These are phyloP conservation scores for Plectosphaerella sp. DNA, from an alignment of 2,329 filamentous ascomycete genomes.

Conservation along the genomic window DNA sequence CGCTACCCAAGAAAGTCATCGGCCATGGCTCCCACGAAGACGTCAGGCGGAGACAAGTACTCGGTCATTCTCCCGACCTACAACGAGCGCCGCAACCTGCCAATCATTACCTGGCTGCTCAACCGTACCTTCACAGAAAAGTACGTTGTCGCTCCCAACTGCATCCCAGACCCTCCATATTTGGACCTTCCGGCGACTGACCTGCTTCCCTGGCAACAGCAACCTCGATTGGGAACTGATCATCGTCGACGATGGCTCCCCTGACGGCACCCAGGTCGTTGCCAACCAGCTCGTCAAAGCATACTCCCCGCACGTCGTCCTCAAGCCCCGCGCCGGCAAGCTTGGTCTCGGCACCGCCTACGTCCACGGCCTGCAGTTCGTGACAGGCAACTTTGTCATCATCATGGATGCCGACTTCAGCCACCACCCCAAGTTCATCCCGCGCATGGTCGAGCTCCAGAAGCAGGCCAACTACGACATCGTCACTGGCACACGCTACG, in stretches of 20 bases:
- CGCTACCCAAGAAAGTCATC: neutral
- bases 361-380: constrained; percentile 88
- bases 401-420: constrained; percentile 99
- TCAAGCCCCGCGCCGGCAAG: constrained; percentile 89
- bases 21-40: constrained; percentile 43
- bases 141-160: constrained; percentile 44
- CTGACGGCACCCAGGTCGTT: constrained; percentile 89
- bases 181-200: neutral
- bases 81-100: constrained; percentile 96
- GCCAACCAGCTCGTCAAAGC: constrained; percentile 85
- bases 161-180: neutral
- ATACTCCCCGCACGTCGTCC: constrained; percentile 74
- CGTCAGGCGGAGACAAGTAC: constrained; percentile 66
- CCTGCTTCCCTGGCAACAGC: constrained; percentile 37
- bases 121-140: constrained; percentile 86
- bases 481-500: constrained; percentile 93
- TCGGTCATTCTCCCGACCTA: constrained; percentile 97
- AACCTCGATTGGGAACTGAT: constrained; percentile 96
- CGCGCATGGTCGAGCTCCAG: constrained; percentile 84
- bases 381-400: constrained; percentile 90
- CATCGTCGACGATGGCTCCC: constrained; percentile 96
- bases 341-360: constrained; percentile 96
- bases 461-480: constrained; percentile 81
- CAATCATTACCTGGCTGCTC: constrained; percentile 91
- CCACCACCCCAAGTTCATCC: constrained; percentile 99